Evolutionary conservation across 1,139 yeast genomes (phyloP), one percentile per base, ranked within the genome.

Genomic region (Candida neerlandica): DNA sequence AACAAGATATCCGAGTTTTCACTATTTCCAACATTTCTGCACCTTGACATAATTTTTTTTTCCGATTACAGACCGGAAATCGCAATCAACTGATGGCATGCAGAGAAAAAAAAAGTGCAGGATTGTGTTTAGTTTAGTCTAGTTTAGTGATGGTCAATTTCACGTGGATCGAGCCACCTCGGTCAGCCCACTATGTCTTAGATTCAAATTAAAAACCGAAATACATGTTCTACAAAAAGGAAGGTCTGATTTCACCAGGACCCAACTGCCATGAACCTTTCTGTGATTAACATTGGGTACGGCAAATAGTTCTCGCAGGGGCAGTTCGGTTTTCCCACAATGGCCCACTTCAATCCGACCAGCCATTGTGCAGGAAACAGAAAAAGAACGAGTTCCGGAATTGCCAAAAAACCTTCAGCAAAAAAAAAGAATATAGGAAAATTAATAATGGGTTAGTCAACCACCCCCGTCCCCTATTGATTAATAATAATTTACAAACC

Each of bases 391-490:
- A 34, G n/a, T 37, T 23, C 29, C 41, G 41, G 41, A 37, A 21
- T 21, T 21, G 29, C 29, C 41, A 19, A 23, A 19, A 23, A 37
- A 5, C 14, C 21, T 6, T 16, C 5, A 14, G n/a, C n/a, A n/a
- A n/a, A n/a, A n/a, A 21, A n/a, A 37, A 37, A 37, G n/a, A 37
- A 37, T 16, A 12, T 9, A 14, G 11, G 35, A 21, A 21, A 21
- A 37, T 37, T 37, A 37, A 37, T 37, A 37, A 37, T 37, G 10
- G 4, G 12, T 37, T 37, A 37, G 41, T 37, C 41, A 37, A 21
- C 9, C 4, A 3, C 14, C 33, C 14, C 33, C 14, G 14, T 29
- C 33, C 29, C 29, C 10, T 18, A 35, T 10, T 35, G 18, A 35
- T 35, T 35, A 35, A 18, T 35, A 35, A 35, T 35, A 10, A 14